Evolutionary conservation across 2,329 filamentous ascomycete species (phyloP), one percentile per base, ranked within the genome.

Genomic region (Aspergillus intermedius): DNA sequence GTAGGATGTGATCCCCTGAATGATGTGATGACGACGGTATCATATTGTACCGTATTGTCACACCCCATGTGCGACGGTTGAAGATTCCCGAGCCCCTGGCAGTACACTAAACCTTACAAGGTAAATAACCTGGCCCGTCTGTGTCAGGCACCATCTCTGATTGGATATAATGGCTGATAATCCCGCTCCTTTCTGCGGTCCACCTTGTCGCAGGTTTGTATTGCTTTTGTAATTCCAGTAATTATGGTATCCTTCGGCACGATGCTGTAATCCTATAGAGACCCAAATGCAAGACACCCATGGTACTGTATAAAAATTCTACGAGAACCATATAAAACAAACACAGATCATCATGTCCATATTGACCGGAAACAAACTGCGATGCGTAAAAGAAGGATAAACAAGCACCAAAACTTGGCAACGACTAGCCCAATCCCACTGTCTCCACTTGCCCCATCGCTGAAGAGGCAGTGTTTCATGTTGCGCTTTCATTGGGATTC

Each of bases 361-460:
- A 30, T 30, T 30, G 9, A 12, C 9, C 25, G 25, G 25, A 30
- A 9, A 30, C 10, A 30, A 30, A 30, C 25, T 30, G 10, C 25
- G 25, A 30, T 30, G 25, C 25, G 25, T 30, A 12, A 30, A 30
- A 30, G 25, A 30, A 30, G 25, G 25, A 30, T 30, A 30, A 30
- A 30, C 25, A 54, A 51, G 48, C 52, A 45, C 50, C 54, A 56
- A 54, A 53, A 56, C 54, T 54, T 56, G 50, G 54, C 52, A 49
- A 54, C 43, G 25, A 30, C 25, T 30, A 30, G 25, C 25, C 25
- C 25, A 30, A 30, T 30, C 25, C 25, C 25, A 30, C 9, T 30
- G 25, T 30, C 25, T 30, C 25, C 25, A 30, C 25, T 30, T 30
- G 10, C 25, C 25, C 25, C 25, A 12, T 30, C 10, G 25, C 25